Evolutionary conservation across 176 grass and related monocot genomes (phyloP).

Genomic region (Typha latifolia): DNA sequence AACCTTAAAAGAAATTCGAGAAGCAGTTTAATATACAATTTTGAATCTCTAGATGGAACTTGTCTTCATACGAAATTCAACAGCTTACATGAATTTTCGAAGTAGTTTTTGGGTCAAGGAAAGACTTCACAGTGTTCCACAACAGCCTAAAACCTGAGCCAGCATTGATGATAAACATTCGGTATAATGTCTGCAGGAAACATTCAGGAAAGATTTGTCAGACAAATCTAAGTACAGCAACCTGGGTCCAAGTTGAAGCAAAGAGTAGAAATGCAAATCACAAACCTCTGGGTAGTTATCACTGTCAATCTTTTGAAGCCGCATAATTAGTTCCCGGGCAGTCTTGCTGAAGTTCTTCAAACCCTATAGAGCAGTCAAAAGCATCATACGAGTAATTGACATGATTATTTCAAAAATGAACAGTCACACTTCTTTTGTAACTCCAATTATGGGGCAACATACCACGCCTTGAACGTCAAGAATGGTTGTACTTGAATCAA

Average conservation of each 20-base stretch:
- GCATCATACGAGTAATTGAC: not conserved
- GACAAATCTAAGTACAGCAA: not conserved
- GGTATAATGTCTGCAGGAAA: slow-evolving; percentile 64
- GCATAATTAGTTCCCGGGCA: slow-evolving; percentile 72
- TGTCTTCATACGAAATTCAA: slow-evolving; percentile 8
- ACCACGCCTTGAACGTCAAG: slow-evolving; percentile 96
- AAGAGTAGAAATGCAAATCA: not conserved
- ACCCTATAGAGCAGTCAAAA: slow-evolving; percentile 31
- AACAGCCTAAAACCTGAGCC: slow-evolving; percentile 77
- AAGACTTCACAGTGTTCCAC: slow-evolving; percentile 89
- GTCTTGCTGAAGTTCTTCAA: slow-evolving; percentile 99
- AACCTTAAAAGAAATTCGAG: slow-evolving; percentile 46
- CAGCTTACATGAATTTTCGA: slow-evolving; percentile 87
- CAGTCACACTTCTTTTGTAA: no score
- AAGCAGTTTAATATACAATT: slow-evolving; percentile 4
- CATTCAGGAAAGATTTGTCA: not conserved
- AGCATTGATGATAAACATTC: slow-evolving; percentile 99
- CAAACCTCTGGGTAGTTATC: slow-evolving; percentile 96
- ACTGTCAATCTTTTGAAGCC: slow-evolving; percentile 87
- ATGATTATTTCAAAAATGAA: no score
- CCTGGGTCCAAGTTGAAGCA: not conserved
- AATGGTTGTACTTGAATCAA: slow-evolving; percentile 89
- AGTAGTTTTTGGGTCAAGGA: slow-evolving; percentile 93
- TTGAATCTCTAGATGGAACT: not conserved
- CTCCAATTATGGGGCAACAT: slow-evolving; percentile 16